These are phyloP conservation scores for Colletotrichum salicis DNA, from an alignment of 2,329 filamentous ascomycete species.

Conservation along the genomic window DNA sequence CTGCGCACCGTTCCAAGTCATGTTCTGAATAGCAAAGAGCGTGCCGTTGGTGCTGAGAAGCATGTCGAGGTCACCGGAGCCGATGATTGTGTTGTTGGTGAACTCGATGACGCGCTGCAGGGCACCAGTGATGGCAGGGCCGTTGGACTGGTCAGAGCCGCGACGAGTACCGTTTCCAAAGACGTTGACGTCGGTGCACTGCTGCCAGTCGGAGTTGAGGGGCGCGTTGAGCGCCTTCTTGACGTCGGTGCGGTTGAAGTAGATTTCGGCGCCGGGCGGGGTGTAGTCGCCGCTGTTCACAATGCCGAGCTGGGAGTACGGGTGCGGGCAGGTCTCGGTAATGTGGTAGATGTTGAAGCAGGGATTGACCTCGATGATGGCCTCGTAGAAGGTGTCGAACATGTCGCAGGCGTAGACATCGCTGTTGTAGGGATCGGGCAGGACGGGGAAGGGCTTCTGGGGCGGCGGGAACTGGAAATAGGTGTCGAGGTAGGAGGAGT, in stretches of 20 bases:
- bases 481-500: constrained; percentile 66
- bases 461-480: constrained; percentile 76
- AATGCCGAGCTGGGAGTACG: constrained; percentile 78
- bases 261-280: constrained; percentile 70
- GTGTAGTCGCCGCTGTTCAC: constrained; percentile 72
- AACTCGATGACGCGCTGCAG: constrained; percentile 44
- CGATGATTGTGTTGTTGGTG: constrained; percentile 47
- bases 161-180: constrained; percentile 39
- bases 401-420: constrained; percentile 64
- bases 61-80: constrained; percentile 54
- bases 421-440: constrained; percentile 55
- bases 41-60: constrained; percentile 72
- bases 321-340: constrained; percentile 75
- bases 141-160: constrained; percentile 24
- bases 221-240: constrained; percentile 76
- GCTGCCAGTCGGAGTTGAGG: constrained; percentile 41
- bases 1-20: constrained; percentile 75
- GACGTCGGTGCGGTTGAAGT: constrained; percentile 78
- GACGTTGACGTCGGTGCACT: constrained; percentile 41
- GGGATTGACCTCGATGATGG: constrained; percentile 71
- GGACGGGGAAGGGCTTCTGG: constrained; percentile 61
- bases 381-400: constrained; percentile 63
- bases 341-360: constrained; percentile 87
- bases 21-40: constrained; percentile 74
- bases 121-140: constrained; percentile 26